A percentile compares a stretch with the other conserved stretches of the same genome.
Evolutionary conservation across 1,139 yeast species (phyloP).

Genomic region (Yamadazyma sp.): DNA sequence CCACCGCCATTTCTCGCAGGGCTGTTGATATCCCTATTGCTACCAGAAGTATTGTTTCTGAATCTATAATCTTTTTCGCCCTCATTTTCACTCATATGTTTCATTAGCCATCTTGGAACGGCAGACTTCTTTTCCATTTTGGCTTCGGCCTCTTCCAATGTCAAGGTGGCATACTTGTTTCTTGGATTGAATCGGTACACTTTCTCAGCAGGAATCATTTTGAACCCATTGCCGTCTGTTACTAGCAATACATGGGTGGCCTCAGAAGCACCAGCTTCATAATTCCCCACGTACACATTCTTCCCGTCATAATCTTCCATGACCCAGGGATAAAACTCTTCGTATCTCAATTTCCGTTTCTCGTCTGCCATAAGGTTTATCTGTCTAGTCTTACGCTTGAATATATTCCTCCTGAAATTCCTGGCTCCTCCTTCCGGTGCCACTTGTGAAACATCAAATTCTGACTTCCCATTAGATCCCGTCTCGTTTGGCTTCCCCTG

Average conservation of each 20-base stretch:
- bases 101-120: slow-evolving; percentile 96
- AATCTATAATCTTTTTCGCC: slow-evolving; percentile 47
- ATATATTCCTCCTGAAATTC: slow-evolving; percentile 57
- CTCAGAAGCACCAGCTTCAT: slow-evolving; percentile 92
- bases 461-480: slow-evolving; percentile 12
- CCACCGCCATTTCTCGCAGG: slow-evolving; percentile 5
- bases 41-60: slow-evolving; percentile 25
- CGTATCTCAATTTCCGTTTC: slow-evolving; percentile 82
- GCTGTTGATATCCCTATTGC: slow-evolving; percentile 17
- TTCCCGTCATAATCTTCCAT: slow-evolving; percentile 93
- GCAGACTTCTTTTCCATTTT: slow-evolving; percentile 80
- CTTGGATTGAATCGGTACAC: slow-evolving; percentile 92
- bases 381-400: slow-evolving; percentile 84
- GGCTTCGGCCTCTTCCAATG: slow-evolving; percentile 95
- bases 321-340: slow-evolving; percentile 97
- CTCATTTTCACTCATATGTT: slow-evolving; percentile 70
- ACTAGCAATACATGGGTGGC: slow-evolving; percentile 78
- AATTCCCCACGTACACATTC: slow-evolving; percentile 93
- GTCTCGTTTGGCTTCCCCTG: slow-evolving; percentile 14
- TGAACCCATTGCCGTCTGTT: slow-evolving; percentile 84
- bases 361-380: slow-evolving; percentile 76
- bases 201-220: slow-evolving; percentile 92
- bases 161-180: slow-evolving; percentile 88
- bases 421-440: slow-evolving; percentile 96
- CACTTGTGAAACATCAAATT: slow-evolving; percentile 63